Conservation (phyloP, 169 alveolate species). For the Neospora caninum region DNA sequence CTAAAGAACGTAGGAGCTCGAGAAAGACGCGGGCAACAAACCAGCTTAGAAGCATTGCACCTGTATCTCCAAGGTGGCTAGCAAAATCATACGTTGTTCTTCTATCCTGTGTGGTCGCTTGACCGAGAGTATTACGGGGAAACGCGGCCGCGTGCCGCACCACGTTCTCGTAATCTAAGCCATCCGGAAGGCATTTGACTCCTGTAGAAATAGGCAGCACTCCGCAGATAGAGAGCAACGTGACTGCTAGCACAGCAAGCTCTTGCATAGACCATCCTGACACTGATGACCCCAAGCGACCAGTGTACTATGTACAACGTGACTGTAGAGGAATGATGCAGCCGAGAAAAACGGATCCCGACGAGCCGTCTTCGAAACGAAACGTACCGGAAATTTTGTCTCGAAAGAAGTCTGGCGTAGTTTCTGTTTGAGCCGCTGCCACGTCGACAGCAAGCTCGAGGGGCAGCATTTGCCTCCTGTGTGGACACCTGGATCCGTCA, state of each 20-base stretch:
- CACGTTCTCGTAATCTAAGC: neutral
- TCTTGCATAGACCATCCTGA: neutral
- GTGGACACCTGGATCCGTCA: neutral
- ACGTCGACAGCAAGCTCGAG: slow-evolving; percentile 6
- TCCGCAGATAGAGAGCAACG: neutral
- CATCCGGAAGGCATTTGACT: neutral
- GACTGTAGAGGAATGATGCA: neutral
- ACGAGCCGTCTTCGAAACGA: neutral
- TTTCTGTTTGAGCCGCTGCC: slow-evolving; percentile 7
- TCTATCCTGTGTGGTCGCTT: neutral
- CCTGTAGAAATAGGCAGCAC: neutral
- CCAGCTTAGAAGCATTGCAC: slow-evolving; percentile 1
- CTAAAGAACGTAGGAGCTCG: neutral
- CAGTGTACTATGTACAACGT: neutral
- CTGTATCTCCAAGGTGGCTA: neutral
- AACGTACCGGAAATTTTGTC: neutral
- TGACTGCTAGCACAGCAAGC: neutral
- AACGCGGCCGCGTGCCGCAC: neutral
- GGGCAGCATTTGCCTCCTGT: neutral
- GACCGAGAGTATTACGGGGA: neutral
- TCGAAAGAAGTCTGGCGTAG: neutral
- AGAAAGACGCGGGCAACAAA: neutral
- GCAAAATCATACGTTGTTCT: neutral
- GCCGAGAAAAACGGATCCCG: neutral
- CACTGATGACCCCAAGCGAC: neutral